Percentiles rank a stretch among this genome's conserved stretches.
Conservation (phyloP, 148 eudicot species). For the Rhododendron ovatum region DNA sequence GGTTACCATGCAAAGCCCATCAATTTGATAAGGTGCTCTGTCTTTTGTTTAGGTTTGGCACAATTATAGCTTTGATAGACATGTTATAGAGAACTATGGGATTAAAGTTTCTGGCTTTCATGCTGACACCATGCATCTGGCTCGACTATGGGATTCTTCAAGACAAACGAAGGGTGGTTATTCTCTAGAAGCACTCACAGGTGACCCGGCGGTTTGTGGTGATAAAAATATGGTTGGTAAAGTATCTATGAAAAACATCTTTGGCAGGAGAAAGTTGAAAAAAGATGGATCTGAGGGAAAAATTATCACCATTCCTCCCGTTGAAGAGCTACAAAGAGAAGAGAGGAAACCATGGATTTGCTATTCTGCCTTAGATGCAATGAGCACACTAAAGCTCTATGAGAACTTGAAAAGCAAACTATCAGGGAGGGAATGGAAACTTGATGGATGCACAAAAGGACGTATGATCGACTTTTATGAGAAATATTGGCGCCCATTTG, state of each 20-base stretch:
- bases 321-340: conserved; percentile 73
- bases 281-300: conserved; percentile 90
- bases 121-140: conserved; percentile 99
- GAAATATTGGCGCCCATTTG: conserved; percentile 88
- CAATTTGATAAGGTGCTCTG: background rate
- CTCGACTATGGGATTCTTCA: conserved; percentile 91
- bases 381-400: conserved; percentile 86
- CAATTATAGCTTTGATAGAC: conserved; percentile 97
- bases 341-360: conserved; percentile 78
- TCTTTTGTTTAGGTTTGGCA: conserved; percentile 84
- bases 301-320: conserved; percentile 59
- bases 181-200: conserved; percentile 86
- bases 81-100: conserved; percentile 81
- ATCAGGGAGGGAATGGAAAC: conserved; percentile 46
- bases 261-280: conserved; percentile 74
- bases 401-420: conserved; percentile 70
- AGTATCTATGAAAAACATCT: conserved; percentile 84
- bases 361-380: conserved; percentile 85
- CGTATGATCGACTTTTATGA: conserved; percentile 68
- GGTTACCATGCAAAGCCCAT: background rate
- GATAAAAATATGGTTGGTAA: conserved; percentile 62
- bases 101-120: conserved; percentile 76
- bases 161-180: conserved; percentile 83
- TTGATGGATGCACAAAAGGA: conserved; percentile 50
- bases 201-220: conserved; percentile 45